Base-by-base conservation (phyloP, 2,329 filamentous ascomycete species). In the Claviceps sp. region DNA sequence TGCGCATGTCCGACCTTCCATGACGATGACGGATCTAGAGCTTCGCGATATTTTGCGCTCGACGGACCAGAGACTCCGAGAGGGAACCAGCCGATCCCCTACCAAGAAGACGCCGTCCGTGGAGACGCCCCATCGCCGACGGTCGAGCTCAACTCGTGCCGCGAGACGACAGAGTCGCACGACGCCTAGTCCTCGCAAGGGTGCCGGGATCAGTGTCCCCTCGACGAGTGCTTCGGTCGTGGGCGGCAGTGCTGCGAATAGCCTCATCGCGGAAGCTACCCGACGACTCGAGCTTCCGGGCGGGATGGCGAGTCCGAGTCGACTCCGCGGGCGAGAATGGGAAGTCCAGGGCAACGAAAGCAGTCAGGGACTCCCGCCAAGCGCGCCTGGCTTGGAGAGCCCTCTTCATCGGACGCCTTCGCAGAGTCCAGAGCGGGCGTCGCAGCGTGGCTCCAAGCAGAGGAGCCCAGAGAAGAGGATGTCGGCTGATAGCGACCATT, bases 1-100 rank as follows among this genome's bases (percentile, higher is more conserved):
- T 47, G 55, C 57, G 5, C 59, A 57, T 34, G 48, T 62, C 11
- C 55, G 59, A 34, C 55, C 57, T 2, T 62, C 60, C 2, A 56
- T 55, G 8, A 64, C 74, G 0, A 57, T 55, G 20, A 63, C 74
- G 0, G 76, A 79, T 55, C 68, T 70, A 11, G 75, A 75, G 1
- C 60, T 81, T 26, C 67, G 70, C 1, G 66, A 73, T 54, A 80
- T 81, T 30, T 64, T 81, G 37, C 68, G 68, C 44, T 74, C 69
- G 37, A 81, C 77, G 1, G 77, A 79, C 26, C 66, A 72, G 63
- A 67, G 76, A 9, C 66, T 80, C 14, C 65, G 70, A 20, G 67
- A 72, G 3, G 70, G 70, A 3, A 59, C 52, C 9, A 63, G 59
- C 20, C 55, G 52, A 16, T 67, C 67, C 2, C 64, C 65, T 0